A percentile compares a stretch with the other conserved stretches of the same genome.
Conservation (phyloP, 805 yeast species). For the Candida railenensis region DNA sequence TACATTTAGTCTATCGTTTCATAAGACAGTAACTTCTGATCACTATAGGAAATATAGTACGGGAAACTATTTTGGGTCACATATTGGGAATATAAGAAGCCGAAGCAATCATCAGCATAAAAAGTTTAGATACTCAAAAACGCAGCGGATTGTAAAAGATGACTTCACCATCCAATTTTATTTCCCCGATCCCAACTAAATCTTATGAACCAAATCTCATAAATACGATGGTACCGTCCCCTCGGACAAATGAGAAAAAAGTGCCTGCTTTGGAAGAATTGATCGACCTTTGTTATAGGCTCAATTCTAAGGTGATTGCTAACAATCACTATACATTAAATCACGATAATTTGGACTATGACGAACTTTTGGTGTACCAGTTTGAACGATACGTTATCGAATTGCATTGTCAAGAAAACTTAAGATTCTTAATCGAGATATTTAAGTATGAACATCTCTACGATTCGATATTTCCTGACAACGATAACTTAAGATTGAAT, state of each 20-base stretch:
- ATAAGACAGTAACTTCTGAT: too few relatives aligned
- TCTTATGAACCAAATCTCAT: slow-evolving; percentile 1
- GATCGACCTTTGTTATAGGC: slow-evolving; percentile 30
- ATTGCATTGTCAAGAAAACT: slow-evolving; percentile 47
- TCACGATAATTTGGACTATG: slow-evolving; percentile 14
- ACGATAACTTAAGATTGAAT: slow-evolving; percentile 6
- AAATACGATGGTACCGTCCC: background rate
- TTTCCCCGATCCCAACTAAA: slow-evolving; percentile 3
- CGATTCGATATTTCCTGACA: slow-evolving; percentile 17
- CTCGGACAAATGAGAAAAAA: background rate
- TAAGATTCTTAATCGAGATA: slow-evolving; percentile 44
- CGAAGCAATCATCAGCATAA: too few relatives aligned
- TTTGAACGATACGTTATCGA: slow-evolving; percentile 34
- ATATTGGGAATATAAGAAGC: too few relatives aligned
- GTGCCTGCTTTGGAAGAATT: slow-evolving; percentile 25
- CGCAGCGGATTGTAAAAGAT: too few relatives aligned
- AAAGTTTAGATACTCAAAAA: too few relatives aligned
- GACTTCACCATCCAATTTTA: background rate
- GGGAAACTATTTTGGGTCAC: too few relatives aligned
- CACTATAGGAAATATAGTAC: too few relatives aligned
- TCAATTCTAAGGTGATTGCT: slow-evolving; percentile 11
- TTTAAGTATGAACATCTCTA: slow-evolving; percentile 46
- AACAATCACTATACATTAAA: background rate
- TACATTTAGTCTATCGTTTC: too few relatives aligned
- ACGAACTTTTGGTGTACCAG: slow-evolving; percentile 15